A percentile compares a stretch with the other conserved stretches of the same genome.
These are phyloP conservation scores for Cryptococcus wingfieldii DNA, from an alignment of 1,284 basidiomycete species.

Conservation along the genomic window DNA sequence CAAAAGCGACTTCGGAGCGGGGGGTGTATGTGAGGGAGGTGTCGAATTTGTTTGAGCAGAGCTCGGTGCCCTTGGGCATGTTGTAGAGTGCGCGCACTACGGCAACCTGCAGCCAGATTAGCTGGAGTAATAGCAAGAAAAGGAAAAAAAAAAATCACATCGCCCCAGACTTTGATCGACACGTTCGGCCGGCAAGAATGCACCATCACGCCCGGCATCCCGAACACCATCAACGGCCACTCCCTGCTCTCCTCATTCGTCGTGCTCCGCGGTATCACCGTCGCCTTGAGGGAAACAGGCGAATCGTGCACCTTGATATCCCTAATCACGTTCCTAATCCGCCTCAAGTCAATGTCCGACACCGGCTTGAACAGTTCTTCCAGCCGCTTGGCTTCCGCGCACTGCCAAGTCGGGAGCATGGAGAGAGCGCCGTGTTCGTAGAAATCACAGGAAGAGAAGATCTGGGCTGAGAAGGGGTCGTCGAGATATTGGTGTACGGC, in stretches of 20 bases:
- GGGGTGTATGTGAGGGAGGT: background rate
- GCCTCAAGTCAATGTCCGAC: background rate
- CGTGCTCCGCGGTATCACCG: background rate
- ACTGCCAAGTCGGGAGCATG: background rate
- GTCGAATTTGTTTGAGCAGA: background rate
- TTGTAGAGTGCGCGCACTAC: conserved; percentile 5
- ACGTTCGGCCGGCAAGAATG: background rate
- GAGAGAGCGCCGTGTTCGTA: background rate
- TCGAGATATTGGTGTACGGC: conserved; percentile 5
- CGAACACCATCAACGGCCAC: background rate
- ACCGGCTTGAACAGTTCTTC: background rate
- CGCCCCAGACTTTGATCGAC: background rate
- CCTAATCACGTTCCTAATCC: background rate
- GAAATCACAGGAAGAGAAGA: background rate
- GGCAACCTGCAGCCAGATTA: background rate
- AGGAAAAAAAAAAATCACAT: background rate
- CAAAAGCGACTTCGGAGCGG: background rate
- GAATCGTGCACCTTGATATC: background rate
- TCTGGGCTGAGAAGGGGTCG: background rate
- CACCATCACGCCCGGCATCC: background rate
- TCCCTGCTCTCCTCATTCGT: background rate
- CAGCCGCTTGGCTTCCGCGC: background rate
- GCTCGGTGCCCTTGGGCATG: conserved; percentile 3
- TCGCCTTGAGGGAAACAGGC: background rate
- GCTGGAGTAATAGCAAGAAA: background rate